Evolutionary conservation across 2,329 filamentous ascomycete species (phyloP).

Genomic region (Trichophyton rubrum): DNA sequence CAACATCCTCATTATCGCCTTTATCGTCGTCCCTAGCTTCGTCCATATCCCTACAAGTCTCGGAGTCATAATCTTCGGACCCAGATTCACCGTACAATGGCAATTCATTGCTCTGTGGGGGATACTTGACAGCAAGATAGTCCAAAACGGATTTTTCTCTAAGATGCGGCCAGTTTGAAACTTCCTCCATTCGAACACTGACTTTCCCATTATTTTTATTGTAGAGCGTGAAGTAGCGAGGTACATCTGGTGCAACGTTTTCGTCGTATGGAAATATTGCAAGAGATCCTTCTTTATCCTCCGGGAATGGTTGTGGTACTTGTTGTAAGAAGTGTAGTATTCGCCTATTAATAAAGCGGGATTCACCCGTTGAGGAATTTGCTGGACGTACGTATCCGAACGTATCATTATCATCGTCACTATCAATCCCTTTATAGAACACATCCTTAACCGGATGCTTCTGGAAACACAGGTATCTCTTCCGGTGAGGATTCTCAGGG

Average conservation of each 20-base stretch:
- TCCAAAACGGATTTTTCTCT: constrained; percentile 15
- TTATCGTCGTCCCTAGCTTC: constrained; percentile 35
- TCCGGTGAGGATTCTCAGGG: not conserved
- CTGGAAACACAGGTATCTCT: not conserved
- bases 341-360: constrained; percentile 22
- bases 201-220: constrained; percentile 17
- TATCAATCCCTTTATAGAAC: constrained; percentile 28
- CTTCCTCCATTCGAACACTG: constrained; percentile 19
- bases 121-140: constrained; percentile 34
- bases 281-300: constrained; percentile 17
- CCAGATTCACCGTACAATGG: constrained; percentile 46
- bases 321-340: constrained; percentile 21
- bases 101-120: constrained; percentile 31
- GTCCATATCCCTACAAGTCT: constrained; percentile 51
- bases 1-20: constrained; percentile 10
- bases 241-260: not conserved
- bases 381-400: constrained; percentile 18
- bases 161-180: constrained; percentile 21
- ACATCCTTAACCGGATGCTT: constrained; percentile 29
- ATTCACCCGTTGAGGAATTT: constrained; percentile 17
- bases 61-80: constrained; percentile 43
- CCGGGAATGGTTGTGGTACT: constrained; percentile 14
- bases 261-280: constrained; percentile 15
- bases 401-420: constrained; percentile 17
- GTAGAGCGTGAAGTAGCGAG: constrained; percentile 22